Evolutionary conservation across 306 rosid species (phyloP).

Genomic region (Vigna reflexopilosa): DNA sequence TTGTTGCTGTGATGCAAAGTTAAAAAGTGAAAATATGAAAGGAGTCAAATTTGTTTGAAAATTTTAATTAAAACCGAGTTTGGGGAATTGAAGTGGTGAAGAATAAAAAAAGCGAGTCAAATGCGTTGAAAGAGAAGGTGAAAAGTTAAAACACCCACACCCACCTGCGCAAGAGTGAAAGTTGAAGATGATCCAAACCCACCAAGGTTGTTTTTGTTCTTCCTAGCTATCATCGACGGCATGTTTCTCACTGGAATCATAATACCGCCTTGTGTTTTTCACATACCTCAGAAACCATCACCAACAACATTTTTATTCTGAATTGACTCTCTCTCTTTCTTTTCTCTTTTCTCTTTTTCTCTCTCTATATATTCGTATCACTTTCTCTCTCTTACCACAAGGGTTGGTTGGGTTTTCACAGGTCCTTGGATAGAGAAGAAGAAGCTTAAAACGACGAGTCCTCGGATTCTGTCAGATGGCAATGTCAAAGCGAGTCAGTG

Average conservation of each 20-base stretch:
- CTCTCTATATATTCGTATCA: not conserved
- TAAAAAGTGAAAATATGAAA: not conserved
- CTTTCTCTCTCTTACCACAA: not conserved
- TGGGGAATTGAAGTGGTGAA: conserved; percentile 11
- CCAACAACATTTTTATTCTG: not conserved
- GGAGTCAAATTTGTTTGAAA: not conserved
- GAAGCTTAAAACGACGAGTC: not conserved
- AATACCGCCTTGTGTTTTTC: conserved; percentile 58
- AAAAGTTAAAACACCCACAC: conserved; percentile 46
- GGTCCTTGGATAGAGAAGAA: conserved; percentile 1
- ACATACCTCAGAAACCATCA: conserved; percentile 37
- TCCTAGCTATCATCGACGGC: conserved; percentile 58
- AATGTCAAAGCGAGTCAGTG: conserved; percentile 29
- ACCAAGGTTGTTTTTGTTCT: conserved; percentile 52
- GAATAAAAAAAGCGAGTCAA: conserved; percentile 4
- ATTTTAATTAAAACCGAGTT: not conserved
- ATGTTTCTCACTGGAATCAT: conserved; percentile 68
- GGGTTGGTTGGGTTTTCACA: not conserved
- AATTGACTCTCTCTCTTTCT: not conserved
- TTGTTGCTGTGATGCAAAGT: not conserved
- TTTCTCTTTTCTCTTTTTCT: not conserved
- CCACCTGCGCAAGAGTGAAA: conserved; percentile 79
- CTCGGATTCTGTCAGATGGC: conserved; percentile 22
- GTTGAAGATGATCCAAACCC: conserved; percentile 73
- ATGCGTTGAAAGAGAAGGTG: not conserved